A percentile compares a stretch with the other conserved stretches of the same genome.
phyloP scores from a whole-genome alignment of 805 yeast species.

The Helenozyma rhizophorensis region DNA sequence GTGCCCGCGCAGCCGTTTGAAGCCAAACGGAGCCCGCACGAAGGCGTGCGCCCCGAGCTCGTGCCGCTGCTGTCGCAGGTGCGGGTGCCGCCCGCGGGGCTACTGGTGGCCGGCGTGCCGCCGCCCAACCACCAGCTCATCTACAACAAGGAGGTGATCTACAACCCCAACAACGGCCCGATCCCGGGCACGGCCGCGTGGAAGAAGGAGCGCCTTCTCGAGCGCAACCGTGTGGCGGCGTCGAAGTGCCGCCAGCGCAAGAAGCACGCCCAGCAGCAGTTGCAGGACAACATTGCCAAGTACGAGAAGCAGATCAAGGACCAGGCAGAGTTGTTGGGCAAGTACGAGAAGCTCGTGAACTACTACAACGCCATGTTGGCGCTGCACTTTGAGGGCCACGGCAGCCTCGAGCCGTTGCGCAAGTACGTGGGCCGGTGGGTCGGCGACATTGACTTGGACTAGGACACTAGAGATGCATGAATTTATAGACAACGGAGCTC shows the following conservation, averaged over 20 bases:
- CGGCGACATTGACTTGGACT: constrained; percentile 2
- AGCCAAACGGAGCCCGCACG: too few relatives aligned
- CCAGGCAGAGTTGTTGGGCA: constrained; percentile 15
- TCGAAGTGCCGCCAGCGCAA: constrained; percentile 64
- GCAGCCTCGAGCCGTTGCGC: constrained; percentile 10
- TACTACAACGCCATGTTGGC: constrained; percentile 18
- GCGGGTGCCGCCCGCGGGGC: not conserved
- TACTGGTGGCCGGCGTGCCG: constrained; percentile 35
- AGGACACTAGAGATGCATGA: too few relatives aligned
- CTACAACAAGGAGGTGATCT: constrained; percentile 53
- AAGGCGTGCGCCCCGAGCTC: not conserved
- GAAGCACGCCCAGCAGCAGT: constrained; percentile 62
- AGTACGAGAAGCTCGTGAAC: constrained; percentile 18
- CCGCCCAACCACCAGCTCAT: constrained; percentile 50
- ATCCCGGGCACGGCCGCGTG: constrained; percentile 61
- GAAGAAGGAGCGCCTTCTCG: constrained; percentile 62
- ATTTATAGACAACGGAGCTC: too few relatives aligned
- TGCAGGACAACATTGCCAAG: constrained; percentile 56
- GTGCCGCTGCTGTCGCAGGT: not conserved
- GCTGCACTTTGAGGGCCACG: constrained; percentile 12
- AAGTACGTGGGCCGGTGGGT: constrained; percentile 5
- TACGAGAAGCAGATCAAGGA: constrained; percentile 41
- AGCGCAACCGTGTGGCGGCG: constrained; percentile 65
- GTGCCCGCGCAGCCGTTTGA: too few relatives aligned
- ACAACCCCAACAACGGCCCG: constrained; percentile 50